phyloP scores from a whole-genome alignment of 1,284 basidiomycete species.

The Bjerkandera adusta region DNA sequence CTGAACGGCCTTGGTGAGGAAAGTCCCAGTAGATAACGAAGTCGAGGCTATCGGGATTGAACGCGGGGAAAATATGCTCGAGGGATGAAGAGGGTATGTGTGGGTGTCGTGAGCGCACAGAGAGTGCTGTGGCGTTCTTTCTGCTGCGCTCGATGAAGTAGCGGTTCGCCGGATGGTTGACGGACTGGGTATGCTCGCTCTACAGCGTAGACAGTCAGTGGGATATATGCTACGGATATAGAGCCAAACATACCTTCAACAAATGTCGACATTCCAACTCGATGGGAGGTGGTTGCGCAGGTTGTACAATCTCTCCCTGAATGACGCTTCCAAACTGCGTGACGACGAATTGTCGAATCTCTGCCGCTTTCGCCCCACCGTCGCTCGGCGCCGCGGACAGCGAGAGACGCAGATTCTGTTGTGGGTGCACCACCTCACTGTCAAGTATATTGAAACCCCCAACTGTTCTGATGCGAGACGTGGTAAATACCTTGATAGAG shows the following conservation, averaged over 20 bases:
- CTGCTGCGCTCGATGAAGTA: constrained; percentile 52
- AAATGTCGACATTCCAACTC: constrained; percentile 51
- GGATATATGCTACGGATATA: constrained; percentile 1
- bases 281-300: constrained; percentile 51
- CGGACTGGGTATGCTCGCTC: constrained; percentile 23
- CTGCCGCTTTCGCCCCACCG: constrained; percentile 35
- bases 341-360: constrained; percentile 50
- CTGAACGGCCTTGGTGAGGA: constrained; percentile 52
- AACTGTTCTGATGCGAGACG: neutral
- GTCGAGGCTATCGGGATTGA: constrained; percentile 72
- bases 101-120: constrained; percentile 47
- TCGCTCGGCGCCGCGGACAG: constrained; percentile 43
- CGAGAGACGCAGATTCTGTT: constrained; percentile 47
- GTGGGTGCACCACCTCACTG: constrained; percentile 46
- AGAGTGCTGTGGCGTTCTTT: constrained; percentile 39
- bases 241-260: constrained; percentile 38
- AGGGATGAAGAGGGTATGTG: constrained; percentile 57
- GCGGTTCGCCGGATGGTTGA: constrained; percentile 33
- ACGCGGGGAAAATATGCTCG: constrained; percentile 72
- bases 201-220: constrained; percentile 7
- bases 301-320: constrained; percentile 42
- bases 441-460: neutral
- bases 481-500: neutral
- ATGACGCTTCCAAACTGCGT: constrained; percentile 52
- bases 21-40: constrained; percentile 75